phyloP scores from a whole-genome alignment of 495 filamentous ascomycete genomes.

The Paragyromitra xinjiangensis region DNA sequence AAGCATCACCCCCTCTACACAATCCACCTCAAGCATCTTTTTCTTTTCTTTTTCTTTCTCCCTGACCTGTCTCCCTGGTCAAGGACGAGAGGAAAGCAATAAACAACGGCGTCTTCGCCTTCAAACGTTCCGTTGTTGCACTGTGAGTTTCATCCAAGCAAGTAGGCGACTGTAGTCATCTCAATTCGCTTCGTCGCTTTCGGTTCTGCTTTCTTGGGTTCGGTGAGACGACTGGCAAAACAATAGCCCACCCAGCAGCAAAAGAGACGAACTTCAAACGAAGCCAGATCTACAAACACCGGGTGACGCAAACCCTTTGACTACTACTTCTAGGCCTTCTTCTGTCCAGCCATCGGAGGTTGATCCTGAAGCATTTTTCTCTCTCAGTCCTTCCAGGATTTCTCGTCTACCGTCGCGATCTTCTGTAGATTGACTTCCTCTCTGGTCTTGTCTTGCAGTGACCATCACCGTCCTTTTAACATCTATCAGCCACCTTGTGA shows the following conservation, averaged over 20 bases:
- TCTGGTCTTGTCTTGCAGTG: conserved; percentile 51
- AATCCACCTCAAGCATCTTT: conserved; percentile 25
- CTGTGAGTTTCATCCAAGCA: conserved; percentile 51
- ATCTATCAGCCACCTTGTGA: conserved; percentile 41
- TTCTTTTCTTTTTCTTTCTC: conserved; percentile 52
- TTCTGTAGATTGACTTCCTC: conserved; percentile 51
- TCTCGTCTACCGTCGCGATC: conserved; percentile 32
- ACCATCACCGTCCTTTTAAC: conserved; percentile 49
- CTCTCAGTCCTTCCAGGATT: conserved; percentile 42
- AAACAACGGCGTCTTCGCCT: conserved; percentile 54
- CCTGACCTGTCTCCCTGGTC: conserved; percentile 51
- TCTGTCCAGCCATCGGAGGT: conserved; percentile 38
- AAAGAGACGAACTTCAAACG: conserved; percentile 36
- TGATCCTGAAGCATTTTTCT: conserved; percentile 47
- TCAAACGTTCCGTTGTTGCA: conserved; percentile 53
- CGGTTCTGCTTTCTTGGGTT: conserved; percentile 50
- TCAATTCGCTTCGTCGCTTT: conserved; percentile 56
- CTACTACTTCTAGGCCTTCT: conserved; percentile 51
- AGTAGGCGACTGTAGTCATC: conserved; percentile 52
- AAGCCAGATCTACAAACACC: conserved; percentile 52
- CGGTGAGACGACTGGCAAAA: conserved; percentile 40
- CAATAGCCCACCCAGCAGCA: conserved; percentile 21
- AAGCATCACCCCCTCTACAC: conserved; percentile 38
- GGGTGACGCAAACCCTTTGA: conserved; percentile 46
- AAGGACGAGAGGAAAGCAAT: conserved; percentile 50